Conservation (phyloP, 768 basidiomycete species). For the Lactarius trivialis region DNA sequence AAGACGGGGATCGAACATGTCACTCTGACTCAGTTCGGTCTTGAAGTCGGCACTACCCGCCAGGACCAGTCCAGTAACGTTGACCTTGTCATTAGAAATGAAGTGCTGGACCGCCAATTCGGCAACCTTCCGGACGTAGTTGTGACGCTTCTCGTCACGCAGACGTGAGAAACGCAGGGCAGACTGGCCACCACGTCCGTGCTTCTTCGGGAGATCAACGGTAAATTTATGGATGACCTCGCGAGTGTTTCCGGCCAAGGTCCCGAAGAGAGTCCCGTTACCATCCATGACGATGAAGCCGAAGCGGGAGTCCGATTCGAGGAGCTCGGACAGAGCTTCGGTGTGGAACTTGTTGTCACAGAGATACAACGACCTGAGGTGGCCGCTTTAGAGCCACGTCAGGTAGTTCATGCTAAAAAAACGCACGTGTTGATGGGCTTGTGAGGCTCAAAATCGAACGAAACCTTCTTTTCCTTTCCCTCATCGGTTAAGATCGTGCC, state of each 20-base stretch:
- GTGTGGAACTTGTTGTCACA: conserved; percentile 99
- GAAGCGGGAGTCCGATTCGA: conserved; percentile 96
- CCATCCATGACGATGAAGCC: conserved; percentile 99
- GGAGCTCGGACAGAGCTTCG: conserved; percentile 90
- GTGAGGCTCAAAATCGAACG: conserved; percentile 97
- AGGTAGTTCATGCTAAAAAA: background rate
- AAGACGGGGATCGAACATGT: conserved; percentile 90
- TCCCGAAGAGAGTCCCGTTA: conserved; percentile 95
- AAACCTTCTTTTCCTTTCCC: conserved; percentile 99
- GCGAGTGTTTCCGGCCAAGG: conserved; percentile 93
- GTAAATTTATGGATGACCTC: conserved; percentile 98
- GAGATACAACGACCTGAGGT: conserved; percentile 84
- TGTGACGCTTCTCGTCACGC: conserved; percentile 98
- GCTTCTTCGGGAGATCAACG: conserved; percentile 98
- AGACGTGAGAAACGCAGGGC: conserved; percentile 99
- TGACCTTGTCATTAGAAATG: conserved; percentile 97
- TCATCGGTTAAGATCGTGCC: conserved; percentile 97
- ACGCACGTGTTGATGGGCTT: conserved; percentile 97
- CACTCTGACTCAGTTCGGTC: conserved; percentile 91
- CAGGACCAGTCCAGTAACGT: conserved; percentile 91
- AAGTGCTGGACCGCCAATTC: conserved; percentile 97
- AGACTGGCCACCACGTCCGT: conserved; percentile 99
- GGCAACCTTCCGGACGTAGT: conserved; percentile 98
- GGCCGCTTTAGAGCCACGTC: background rate
- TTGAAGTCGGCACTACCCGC: conserved; percentile 99